Conservation (phyloP, 192 early-diverging fungal species). For the Phlyctochytrium planicorne region DNA sequence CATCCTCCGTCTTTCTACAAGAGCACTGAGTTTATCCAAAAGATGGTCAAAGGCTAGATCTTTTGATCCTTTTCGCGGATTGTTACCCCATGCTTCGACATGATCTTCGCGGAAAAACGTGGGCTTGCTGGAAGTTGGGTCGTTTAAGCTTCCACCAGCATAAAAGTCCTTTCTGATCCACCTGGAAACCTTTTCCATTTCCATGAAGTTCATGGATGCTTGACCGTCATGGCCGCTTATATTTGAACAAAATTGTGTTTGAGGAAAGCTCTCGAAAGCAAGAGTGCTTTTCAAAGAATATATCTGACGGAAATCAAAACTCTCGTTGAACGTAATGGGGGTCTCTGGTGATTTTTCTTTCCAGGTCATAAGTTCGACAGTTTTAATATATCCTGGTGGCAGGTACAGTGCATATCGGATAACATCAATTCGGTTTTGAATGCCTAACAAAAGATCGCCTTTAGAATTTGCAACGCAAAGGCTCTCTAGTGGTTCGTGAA, state of each 20-base stretch:
- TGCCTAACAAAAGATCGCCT: conserved; percentile 45
- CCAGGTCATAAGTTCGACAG: conserved; percentile 18
- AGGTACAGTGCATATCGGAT: conserved; percentile 34
- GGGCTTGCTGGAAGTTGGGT: no score
- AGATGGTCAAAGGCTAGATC: no score
- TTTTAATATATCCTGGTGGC: conserved; percentile 30
- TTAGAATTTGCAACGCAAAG: conserved; percentile 32
- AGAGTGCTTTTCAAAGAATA: conserved; percentile 6
- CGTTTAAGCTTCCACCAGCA: no score
- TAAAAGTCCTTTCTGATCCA: no score
- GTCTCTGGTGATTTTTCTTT: conserved; percentile 22
- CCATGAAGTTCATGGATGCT: not conserved
- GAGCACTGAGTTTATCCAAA: no score
- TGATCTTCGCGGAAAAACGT: no score
- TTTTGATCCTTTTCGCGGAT: no score
- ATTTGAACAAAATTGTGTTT: not conserved
- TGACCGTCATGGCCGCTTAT: not conserved
- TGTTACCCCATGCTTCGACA: no score
- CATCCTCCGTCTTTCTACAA: no score
- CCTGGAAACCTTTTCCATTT: no score
- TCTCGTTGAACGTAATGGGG: conserved; percentile 47
- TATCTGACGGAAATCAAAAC: conserved; percentile 18
- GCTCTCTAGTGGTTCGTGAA: conserved; percentile 40
- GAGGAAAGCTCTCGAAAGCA: not conserved
- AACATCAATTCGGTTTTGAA: conserved; percentile 44